These are phyloP conservation scores for Sclerotinia spermophila DNA, from an alignment of 2,329 filamentous ascomycete genomes.

Conservation along the genomic window DNA sequence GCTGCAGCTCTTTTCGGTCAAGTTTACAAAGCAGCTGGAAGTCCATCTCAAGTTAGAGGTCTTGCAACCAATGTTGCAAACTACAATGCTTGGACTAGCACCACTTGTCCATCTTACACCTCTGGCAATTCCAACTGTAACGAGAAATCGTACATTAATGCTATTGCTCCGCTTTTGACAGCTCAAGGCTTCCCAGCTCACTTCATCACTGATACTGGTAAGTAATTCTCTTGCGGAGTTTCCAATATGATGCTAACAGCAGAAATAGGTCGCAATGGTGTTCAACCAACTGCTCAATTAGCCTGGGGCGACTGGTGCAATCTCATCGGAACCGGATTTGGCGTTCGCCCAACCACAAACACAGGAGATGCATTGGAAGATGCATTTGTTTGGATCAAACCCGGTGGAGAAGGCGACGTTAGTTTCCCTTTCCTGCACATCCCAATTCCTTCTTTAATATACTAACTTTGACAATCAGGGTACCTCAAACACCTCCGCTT, in stretches of 20 bases:
- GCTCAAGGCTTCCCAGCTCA: constrained; percentile 48
- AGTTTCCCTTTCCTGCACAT: constrained; percentile 3
- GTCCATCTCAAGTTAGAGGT: constrained; percentile 47
- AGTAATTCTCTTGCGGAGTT: constrained; percentile 21
- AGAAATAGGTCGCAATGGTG: constrained; percentile 53
- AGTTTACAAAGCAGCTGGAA: constrained; percentile 46
- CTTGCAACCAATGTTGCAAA: constrained; percentile 56
- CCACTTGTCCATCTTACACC: constrained; percentile 42
- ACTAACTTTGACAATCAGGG: constrained; percentile 26
- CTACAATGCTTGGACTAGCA: constrained; percentile 52
- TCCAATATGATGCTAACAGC: constrained; percentile 7
- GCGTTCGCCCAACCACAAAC: constrained; percentile 57
- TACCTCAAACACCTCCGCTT: constrained; percentile 41
- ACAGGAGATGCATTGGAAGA: constrained; percentile 58
- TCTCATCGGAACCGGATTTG: constrained; percentile 60
- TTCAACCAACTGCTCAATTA: constrained; percentile 53
- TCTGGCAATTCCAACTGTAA: constrained; percentile 48
- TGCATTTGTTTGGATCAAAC: constrained; percentile 70
- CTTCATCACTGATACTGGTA: constrained; percentile 53
- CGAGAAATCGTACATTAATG: constrained; percentile 50
- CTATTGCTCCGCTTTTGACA: constrained; percentile 47
- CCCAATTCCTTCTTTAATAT: too few relatives aligned
- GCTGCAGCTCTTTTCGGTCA: constrained; percentile 47
- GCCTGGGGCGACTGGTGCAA: constrained; percentile 68
- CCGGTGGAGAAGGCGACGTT: constrained; percentile 50